phyloP scores from a whole-genome alignment of 208 protist genomes.

The Trypanosoma brucei region DNA sequence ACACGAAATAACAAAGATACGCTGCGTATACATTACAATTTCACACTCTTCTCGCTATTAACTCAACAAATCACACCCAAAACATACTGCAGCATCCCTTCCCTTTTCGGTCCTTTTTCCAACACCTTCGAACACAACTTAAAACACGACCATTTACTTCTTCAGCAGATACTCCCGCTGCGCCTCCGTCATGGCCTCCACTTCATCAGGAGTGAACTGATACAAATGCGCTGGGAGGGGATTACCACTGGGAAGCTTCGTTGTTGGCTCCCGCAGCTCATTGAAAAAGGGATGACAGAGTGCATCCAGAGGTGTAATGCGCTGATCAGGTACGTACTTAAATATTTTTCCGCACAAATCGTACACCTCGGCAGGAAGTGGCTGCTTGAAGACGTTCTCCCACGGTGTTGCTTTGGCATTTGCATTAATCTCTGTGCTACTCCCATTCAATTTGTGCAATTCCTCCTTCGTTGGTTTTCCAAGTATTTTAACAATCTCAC shows the following conservation, averaged over 20 bases:
- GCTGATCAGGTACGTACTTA: conserved; percentile 90
- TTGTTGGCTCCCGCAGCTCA: conserved; percentile 86
- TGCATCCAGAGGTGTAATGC: conserved; percentile 86
- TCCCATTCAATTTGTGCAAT: conserved; percentile 63
- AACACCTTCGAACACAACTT: neutral
- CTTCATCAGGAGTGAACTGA: conserved; percentile 54
- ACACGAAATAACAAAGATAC: no score
- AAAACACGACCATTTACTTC: conserved; percentile 4
- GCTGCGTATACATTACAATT: no score
- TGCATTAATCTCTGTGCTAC: conserved; percentile 34
- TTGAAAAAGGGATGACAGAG: conserved; percentile 98
- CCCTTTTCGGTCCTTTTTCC: no score
- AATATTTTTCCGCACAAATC: conserved; percentile 93
- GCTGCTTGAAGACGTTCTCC: conserved; percentile 54
- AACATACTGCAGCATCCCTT: neutral
- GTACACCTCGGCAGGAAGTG: conserved; percentile 70
- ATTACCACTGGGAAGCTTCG: conserved; percentile 70
- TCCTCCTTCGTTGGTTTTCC: conserved; percentile 89
- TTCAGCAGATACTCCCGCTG: conserved; percentile 49
- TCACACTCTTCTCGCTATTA: no score
- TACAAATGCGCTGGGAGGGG: conserved; percentile 65
- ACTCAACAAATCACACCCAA: no score
- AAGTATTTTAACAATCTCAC: conserved; percentile 96
- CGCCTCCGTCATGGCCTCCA: conserved; percentile 53
- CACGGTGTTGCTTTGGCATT: conserved; percentile 53